Base-by-base conservation (phyloP, 2,329 filamentous ascomycete genomes). In the Calonectria ilicicola region DNA sequence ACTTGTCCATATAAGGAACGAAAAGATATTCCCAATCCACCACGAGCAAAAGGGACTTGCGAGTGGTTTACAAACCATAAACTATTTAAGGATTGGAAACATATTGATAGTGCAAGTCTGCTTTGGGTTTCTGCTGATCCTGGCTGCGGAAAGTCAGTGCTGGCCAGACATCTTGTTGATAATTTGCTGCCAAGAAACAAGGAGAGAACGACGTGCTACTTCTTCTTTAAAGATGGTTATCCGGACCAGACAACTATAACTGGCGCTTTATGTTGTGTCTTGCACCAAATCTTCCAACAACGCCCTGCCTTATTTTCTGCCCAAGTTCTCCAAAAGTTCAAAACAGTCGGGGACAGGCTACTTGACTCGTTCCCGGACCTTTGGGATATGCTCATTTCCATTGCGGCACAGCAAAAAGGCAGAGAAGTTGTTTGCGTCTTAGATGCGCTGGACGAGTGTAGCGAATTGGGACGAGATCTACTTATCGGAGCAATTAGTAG, bases 101-200 rank as follows among this genome's bases (percentile, higher is more conserved):
- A 3, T 10, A 68, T 9, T 19, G 15, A 60, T 14, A 9, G 14
- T 1, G 35, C 58, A 21, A 38, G 53, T 23, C 27, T 67, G 26
- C 72, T 74, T 23, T 72, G 62, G 51, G 80, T 85, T 2, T 85
- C 84, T 42, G 85, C 84, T 5, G 82, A 85, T 67, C 85, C 85
- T 12, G 85, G 85, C 1, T 85, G 84, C 58, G 85, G 85, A 14
- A 86, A 86, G 71, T 86, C 85, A 0, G 85, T 86, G 7, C 73
- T 87, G 10, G 78, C 83, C 14, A 84, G 74, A 71, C 80, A 80
- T 47, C 69, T 87, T 2, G 74, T 83, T 0, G 83, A 86, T 38
- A 29, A 77, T 0, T 64, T 80, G 23, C 38, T 63, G n/a, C 51
- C 26, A 1, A 56, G 51, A 14, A 32, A 19, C 26, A 32, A 17